A percentile compares a stretch with the other conserved stretches of the same genome.
phyloP scores from a whole-genome alignment of 208 protist genomes.

The Acanthamoeba sp. region DNA sequence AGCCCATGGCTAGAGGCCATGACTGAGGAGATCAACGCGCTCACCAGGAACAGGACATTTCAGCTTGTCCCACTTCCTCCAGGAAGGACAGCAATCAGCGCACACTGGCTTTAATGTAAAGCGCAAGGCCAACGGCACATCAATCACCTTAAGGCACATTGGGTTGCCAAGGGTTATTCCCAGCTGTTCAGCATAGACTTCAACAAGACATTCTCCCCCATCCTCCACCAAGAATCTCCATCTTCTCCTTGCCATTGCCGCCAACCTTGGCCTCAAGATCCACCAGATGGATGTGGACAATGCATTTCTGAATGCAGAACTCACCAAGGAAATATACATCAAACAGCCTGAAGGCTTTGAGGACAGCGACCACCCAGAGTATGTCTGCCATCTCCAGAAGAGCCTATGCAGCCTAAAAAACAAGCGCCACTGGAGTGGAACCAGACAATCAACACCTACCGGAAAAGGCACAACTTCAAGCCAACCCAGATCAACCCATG shows the following conservation, averaged over 20 bases:
- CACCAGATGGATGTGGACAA: slow-evolving; percentile 59
- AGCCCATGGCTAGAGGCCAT: background rate
- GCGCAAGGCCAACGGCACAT: background rate
- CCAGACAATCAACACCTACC: background rate
- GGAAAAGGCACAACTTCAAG: background rate
- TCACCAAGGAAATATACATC: background rate
- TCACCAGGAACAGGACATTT: background rate
- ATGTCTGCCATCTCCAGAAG: background rate
- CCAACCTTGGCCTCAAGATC: background rate
- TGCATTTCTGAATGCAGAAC: background rate
- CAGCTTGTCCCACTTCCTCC: background rate
- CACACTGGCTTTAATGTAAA: slow-evolving; percentile 1
- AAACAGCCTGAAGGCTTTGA: slow-evolving; percentile 1
- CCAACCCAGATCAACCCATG: background rate
- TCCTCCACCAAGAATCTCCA: background rate
- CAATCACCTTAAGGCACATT: background rate
- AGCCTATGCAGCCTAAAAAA: slow-evolving; percentile 52
- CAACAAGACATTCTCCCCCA: background rate
- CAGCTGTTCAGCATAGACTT: background rate
- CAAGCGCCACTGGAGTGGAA: slow-evolving; percentile 1
- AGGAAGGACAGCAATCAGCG: background rate
- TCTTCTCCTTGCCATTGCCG: background rate
- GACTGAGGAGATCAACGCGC: background rate
- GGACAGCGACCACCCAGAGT: background rate
- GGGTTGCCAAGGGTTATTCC: background rate